Evolutionary conservation across 106 monocot species (phyloP), one percentile per base, ranked within the genome.

Genomic region (Dioscorea alata): DNA sequence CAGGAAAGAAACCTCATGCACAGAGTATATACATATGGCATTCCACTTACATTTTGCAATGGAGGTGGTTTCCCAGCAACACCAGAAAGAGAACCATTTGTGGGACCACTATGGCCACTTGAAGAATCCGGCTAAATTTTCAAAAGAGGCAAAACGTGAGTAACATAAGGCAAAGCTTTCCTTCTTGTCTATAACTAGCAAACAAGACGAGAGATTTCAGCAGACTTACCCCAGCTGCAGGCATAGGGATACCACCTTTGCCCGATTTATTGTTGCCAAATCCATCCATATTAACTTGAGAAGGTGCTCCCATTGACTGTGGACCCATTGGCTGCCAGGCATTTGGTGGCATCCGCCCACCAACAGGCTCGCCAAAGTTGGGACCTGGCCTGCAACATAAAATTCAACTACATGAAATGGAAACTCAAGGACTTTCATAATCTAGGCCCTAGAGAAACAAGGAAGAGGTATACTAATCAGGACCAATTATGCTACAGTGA

Each of bases 261-360:
- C 67, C 66, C 49, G 77, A 16, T 59, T 72, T n/a, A 19, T 80
- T 65, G 71, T 66, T 76, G 42, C 83, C 74, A 74, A 81, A 81
- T 74, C 75, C 84, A 61, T 73, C 69, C 63, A 59, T 70, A 77
- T 52, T 69, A 23, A 50, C 31, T 61, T 78, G 87, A 64, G 75
- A 73, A 64, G 85, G 33, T 65, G 75, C 64, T 61, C 66, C 79
- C 31, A 54, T 53, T 54, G 86, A 66, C 69, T 67, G 77, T 59
- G 91, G 80, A 58, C 82, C 92, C 48, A 50, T 33, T 48, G 73
- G 75, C 57, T 71, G 60, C 96, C 96, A 97, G 22, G 78, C 71
- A 70, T 88, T 81, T 77, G 68, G 67, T 53, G 76, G 83, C 66
- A 79, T 64, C 25, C 62, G 78, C 12, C 84, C 82, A 69, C 70